Evolutionary conservation across 805 yeast species (phyloP).

Genomic region (Candida railenensis): DNA sequence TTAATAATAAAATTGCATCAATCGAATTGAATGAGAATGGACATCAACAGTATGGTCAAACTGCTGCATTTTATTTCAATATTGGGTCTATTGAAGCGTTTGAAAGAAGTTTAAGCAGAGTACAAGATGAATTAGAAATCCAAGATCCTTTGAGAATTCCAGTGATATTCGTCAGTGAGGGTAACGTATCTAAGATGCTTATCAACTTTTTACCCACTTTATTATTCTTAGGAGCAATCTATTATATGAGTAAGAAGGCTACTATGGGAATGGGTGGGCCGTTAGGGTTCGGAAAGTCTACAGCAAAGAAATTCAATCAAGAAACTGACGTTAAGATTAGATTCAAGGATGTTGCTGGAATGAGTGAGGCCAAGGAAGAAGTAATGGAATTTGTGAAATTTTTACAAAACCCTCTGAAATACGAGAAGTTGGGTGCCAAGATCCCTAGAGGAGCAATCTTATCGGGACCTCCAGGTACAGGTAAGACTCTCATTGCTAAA

Average conservation of each 20-base stretch:
- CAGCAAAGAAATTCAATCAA: constrained; percentile 87
- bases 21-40: constrained; percentile 66
- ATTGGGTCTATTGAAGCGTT: constrained; percentile 90
- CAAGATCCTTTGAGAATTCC: constrained; percentile 71
- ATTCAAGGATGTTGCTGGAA: constrained; percentile 96
- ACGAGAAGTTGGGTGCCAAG: constrained; percentile 92
- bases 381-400: constrained; percentile 97
- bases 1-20: constrained; percentile 73
- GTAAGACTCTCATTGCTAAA: constrained; percentile 93
- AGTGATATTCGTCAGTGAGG: constrained; percentile 72
- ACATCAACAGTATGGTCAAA: constrained; percentile 43
- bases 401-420: constrained; percentile 84
- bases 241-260: constrained; percentile 74
- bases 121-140: constrained; percentile 68
- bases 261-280: constrained; percentile 76
- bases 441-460: constrained; percentile 97
- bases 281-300: constrained; percentile 82
- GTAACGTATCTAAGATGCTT: constrained; percentile 60
- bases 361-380: constrained; percentile 95
- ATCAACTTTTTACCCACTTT: constrained; percentile 86
- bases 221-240: constrained; percentile 82
- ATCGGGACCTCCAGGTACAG: constrained; percentile 99
- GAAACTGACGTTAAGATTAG: constrained; percentile 87
- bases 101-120: constrained; percentile 73
- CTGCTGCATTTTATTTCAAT: constrained; percentile 51